A percentile compares a stretch with the other conserved stretches of the same genome.
phyloP scores from a whole-genome alignment of 164 flowering plant species.

The Vitis cinerea region DNA sequence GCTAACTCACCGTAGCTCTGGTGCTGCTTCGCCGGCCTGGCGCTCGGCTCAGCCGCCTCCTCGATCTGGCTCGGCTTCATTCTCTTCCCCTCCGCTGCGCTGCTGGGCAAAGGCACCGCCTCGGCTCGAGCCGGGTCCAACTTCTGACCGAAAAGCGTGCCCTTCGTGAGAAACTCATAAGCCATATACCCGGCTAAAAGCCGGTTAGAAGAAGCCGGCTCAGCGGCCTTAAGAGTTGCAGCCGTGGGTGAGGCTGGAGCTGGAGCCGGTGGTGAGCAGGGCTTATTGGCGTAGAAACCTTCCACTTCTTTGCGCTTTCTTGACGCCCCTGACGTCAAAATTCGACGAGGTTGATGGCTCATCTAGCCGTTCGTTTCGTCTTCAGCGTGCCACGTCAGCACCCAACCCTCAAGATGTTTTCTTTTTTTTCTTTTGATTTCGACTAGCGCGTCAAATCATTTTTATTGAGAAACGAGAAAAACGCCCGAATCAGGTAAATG shows the following conservation, averaged over 20 bases:
- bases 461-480: neutral
- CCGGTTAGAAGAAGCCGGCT: slow-evolving; percentile 39
- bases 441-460: slow-evolving; percentile 15
- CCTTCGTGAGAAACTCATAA: slow-evolving; percentile 61
- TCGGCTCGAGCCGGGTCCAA: slow-evolving; percentile 56
- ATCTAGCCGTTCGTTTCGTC: slow-evolving; percentile 13
- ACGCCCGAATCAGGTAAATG: neutral
- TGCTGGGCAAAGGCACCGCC: slow-evolving; percentile 26
- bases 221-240: slow-evolving; percentile 2
- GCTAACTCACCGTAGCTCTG: slow-evolving; percentile 67
- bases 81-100: slow-evolving; percentile 9
- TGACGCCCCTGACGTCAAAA: slow-evolving; percentile 41
- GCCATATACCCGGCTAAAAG: slow-evolving; percentile 87
- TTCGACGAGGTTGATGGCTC: slow-evolving; percentile 38
- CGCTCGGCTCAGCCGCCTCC: slow-evolving; percentile 21
- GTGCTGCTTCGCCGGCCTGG: slow-evolving; percentile 11
- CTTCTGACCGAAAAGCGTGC: slow-evolving; percentile 68
- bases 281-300: slow-evolving; percentile 17
- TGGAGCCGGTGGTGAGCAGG: slow-evolving; percentile 16
- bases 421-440: neutral
- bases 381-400: slow-evolving; percentile 40
- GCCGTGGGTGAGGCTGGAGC: slow-evolving; percentile 8
- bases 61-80: slow-evolving; percentile 7
- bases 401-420: no score
- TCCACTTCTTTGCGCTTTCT: slow-evolving; percentile 61